phyloP scores from a whole-genome alignment of 768 basidiomycete species.

The Chlorophyllum brunneum region DNA sequence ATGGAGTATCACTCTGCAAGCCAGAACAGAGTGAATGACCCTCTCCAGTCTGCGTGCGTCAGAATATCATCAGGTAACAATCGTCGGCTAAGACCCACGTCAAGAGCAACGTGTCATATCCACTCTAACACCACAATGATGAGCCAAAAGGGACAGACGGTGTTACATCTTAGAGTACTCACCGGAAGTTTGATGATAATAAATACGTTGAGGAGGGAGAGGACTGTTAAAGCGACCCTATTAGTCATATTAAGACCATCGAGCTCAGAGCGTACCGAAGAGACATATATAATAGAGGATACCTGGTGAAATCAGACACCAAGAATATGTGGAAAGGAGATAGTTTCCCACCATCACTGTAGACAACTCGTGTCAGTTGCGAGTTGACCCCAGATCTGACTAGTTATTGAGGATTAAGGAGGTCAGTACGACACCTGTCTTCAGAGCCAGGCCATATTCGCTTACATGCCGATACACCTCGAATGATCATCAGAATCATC shows the following conservation, averaged over 20 bases:
- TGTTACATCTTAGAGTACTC: background rate
- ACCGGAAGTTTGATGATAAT: constrained; percentile 1
- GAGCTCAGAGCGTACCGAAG: background rate
- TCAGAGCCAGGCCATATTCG: background rate
- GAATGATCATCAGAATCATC: background rate
- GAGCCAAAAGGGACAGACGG: background rate
- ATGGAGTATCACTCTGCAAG: constrained; percentile 6
- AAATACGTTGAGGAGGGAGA: background rate
- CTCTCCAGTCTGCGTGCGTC: background rate
- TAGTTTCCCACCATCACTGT: background rate
- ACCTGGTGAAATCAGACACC: background rate
- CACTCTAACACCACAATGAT: background rate
- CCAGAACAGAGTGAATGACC: constrained; percentile 1
- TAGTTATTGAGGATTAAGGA: background rate
- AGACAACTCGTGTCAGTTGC: background rate
- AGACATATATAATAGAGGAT: constrained; percentile 2
- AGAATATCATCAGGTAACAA: background rate
- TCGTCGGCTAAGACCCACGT: background rate
- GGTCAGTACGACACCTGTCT: background rate
- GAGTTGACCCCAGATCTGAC: background rate
- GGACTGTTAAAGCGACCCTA: background rate
- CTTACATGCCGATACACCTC: constrained; percentile 3
- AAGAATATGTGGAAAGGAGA: too few relatives aligned
- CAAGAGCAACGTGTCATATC: background rate
- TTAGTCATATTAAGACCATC: background rate